Conservation (phyloP, 1,284 basidiomycete species). For the Trichosporon coremiiforme region DNA sequence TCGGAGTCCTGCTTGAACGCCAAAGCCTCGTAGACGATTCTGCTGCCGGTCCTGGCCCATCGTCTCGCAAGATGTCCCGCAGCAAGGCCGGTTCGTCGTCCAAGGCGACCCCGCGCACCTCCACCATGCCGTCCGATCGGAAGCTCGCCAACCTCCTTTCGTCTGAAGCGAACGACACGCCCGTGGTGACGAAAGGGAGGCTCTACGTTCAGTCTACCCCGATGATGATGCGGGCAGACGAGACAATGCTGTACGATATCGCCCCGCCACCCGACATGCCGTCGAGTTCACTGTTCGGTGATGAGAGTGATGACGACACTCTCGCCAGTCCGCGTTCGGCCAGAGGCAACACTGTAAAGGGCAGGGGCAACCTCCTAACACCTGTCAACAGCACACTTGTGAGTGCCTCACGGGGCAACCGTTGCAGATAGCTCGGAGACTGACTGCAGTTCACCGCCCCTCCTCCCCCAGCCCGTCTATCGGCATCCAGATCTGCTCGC, state of each 20-base stretch:
- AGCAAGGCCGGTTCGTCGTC: not conserved
- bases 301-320: conserved; percentile 22
- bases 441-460: not conserved
- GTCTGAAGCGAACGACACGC: not conserved
- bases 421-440: no score
- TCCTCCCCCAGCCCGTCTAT: not conserved
- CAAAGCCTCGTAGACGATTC: not conserved
- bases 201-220: conserved; percentile 8
- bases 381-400: conserved; percentile 43
- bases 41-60: not conserved
- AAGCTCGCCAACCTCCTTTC: conserved; percentile 12
- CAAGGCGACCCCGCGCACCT: conserved; percentile 9
- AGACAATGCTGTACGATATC: conserved; percentile 27
- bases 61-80: not conserved
- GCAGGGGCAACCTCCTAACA: conserved; percentile 40
- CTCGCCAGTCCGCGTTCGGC: not conserved
- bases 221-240: conserved; percentile 18
- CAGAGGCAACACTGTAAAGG: conserved; percentile 18
- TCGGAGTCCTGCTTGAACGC: conserved; percentile 2
- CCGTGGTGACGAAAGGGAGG: not conserved
- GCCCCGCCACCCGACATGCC: conserved; percentile 27
- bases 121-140: not conserved
- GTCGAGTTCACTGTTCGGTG: conserved; percentile 21
- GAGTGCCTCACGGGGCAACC: not conserved
- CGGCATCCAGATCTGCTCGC: not conserved